phyloP scores from a whole-genome alignment of 108 stramenopile species.

The Hondaea fermentalgiana region DNA sequence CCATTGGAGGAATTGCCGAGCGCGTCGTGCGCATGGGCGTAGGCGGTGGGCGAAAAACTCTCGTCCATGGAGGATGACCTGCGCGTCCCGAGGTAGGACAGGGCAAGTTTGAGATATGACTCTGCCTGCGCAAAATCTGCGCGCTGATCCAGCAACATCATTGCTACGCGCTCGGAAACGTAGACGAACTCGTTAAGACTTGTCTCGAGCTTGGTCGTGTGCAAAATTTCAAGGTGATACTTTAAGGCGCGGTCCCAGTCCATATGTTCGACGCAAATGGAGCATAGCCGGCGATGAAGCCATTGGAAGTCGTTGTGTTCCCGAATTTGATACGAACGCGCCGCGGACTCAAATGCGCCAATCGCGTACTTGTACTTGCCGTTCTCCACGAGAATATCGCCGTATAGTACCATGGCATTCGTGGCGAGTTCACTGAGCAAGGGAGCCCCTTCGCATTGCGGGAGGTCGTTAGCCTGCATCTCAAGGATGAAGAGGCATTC shows the following conservation, averaged over 20 bases:
- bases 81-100: neutral
- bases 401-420: neutral
- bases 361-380: constrained; percentile 7
- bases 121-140: constrained; percentile 2
- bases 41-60: neutral
- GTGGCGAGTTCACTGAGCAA: constrained; percentile 8
- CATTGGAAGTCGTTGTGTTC: neutral
- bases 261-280: constrained; percentile 7
- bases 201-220: constrained; percentile 8
- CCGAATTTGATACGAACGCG: neutral
- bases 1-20: neutral
- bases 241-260: constrained; percentile 13
- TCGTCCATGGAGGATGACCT: neutral
- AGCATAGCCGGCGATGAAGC: neutral
- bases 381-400: constrained; percentile 11
- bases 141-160: constrained; percentile 6
- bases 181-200: constrained; percentile 8
- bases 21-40: neutral
- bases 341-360: neutral
- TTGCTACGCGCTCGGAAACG: neutral
- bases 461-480: neutral
- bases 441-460: neutral
- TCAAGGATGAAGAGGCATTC: constrained; percentile 3
- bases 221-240: neutral
- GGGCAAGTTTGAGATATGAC: neutral